phyloP scores from a whole-genome alignment of 2,329 filamentous ascomycete genomes.

The Blumeriella jaapii region DNA sequence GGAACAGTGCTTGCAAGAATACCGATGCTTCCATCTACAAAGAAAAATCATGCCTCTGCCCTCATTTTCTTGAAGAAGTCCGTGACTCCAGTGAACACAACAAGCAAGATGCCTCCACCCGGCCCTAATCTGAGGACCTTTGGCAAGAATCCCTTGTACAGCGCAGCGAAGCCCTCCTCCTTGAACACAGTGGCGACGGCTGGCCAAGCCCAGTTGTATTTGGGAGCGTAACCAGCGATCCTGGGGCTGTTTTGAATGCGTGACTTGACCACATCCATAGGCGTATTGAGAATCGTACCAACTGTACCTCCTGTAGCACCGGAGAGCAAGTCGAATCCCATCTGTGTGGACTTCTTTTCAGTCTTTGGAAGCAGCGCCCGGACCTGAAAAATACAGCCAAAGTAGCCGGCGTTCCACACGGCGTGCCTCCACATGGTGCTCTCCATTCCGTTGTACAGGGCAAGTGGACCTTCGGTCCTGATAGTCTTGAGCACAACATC shows the following conservation, averaged over 20 bases:
- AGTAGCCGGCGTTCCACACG: conserved; percentile 91
- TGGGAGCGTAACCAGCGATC: conserved; percentile 67
- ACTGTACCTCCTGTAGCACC: conserved; percentile 80
- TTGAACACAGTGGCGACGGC: conserved; percentile 74
- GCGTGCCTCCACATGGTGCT: conserved; percentile 94
- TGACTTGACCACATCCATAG: conserved; percentile 95
- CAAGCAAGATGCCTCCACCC: conserved; percentile 55
- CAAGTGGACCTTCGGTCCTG: conserved; percentile 69
- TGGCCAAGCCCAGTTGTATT: conserved; percentile 99
- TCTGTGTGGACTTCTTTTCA: conserved; percentile 69
- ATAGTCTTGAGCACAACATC: conserved; percentile 77
- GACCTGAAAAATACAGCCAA: conserved; percentile 97
- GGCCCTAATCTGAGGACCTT: conserved; percentile 77
- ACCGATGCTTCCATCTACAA: too few relatives aligned
- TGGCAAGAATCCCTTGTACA: conserved; percentile 97
- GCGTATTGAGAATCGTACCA: conserved; percentile 88
- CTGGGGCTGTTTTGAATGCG: conserved; percentile 91
- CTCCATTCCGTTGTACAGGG: conserved; percentile 94
- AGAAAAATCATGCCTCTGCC: conserved; percentile 15
- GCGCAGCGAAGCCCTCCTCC: conserved; percentile 82
- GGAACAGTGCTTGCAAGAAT: neutral
- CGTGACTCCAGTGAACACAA: conserved; percentile 79
- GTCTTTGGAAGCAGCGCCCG: conserved; percentile 70
- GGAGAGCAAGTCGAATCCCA: conserved; percentile 77
- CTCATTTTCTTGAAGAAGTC: conserved; percentile 74